A percentile compares a stretch with the other conserved stretches of the same genome.
Conservation (phyloP, 78 protist genomes). For the Dictyostelium discoideum region dicty_2.7 NC_007089.4:1041001-1041500, state of each 20-base stretch:
- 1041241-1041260: slow-evolving; percentile 33
- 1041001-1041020: neutral
- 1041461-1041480: slow-evolving; percentile 85
- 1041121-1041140: slow-evolving; percentile 25
- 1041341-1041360: slow-evolving; percentile 90
- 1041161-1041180: slow-evolving; percentile 62
- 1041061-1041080: slow-evolving; percentile 56
- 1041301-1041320: slow-evolving; percentile 81
- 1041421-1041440: slow-evolving; percentile 72
- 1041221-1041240: slow-evolving; percentile 19
- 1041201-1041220: slow-evolving; percentile 66
- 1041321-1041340: slow-evolving; percentile 46
- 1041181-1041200: slow-evolving; percentile 49
- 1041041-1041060: slow-evolving; percentile 63
- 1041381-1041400: slow-evolving; percentile 71
- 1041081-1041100: slow-evolving; percentile 1
- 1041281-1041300: slow-evolving; percentile 79
- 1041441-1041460: slow-evolving; percentile 84
- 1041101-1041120: slow-evolving; percentile 25
- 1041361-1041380: slow-evolving; percentile 88
- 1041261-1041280: slow-evolving; percentile 67
- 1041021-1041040: neutral
- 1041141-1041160: slow-evolving; percentile 31
- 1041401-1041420: slow-evolving; percentile 68
- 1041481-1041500: slow-evolving; percentile 54